Evolutionary conservation across 345 rosid genomes (phyloP).

Genomic region (Syzygium aromaticum): DNA sequence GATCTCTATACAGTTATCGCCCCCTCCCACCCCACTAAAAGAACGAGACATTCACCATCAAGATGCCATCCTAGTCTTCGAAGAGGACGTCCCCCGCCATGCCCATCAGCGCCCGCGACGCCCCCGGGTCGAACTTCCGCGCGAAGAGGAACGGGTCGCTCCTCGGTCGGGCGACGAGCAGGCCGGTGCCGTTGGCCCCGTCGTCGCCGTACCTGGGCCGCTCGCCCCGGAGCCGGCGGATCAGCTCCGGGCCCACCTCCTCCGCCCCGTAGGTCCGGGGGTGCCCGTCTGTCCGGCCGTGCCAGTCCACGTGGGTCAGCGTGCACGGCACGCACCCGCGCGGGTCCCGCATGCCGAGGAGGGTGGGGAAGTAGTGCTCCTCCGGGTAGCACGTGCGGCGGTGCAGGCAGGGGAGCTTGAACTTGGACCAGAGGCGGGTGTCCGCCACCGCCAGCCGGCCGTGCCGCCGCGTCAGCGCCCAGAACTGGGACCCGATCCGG

Average conservation of each 20-base stretch:
- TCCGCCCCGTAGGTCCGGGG: conserved; percentile 40
- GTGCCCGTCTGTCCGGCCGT: conserved; percentile 40
- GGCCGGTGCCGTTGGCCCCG: conserved; percentile 36
- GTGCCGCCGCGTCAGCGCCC: conserved; percentile 65
- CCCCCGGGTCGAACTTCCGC: conserved; percentile 44
- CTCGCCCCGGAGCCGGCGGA: conserved; percentile 20
- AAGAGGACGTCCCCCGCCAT: conserved; percentile 43
- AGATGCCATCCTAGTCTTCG: conserved; percentile 26
- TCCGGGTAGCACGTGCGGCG: conserved; percentile 60
- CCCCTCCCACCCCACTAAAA: no score
- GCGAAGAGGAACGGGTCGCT: conserved; percentile 64
- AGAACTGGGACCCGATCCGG: conserved; percentile 80
- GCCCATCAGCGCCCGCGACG: conserved; percentile 28
- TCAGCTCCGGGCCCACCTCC: conserved; percentile 50
- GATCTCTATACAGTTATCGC: neutral
- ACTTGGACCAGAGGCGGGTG: conserved; percentile 46
- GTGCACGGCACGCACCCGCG: conserved; percentile 51
- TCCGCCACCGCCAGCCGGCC: conserved; percentile 61
- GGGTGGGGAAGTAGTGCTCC: conserved; percentile 72
- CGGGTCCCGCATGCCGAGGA: conserved; percentile 49
- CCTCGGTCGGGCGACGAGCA: neutral
- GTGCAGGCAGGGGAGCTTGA: conserved; percentile 43
- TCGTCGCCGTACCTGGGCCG: conserved; percentile 49
- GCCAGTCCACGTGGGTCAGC: conserved; percentile 81
- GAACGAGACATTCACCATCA: neutral